Base-by-base conservation (phyloP, 2,329 filamentous ascomycete species). In the Hymenoscyphus fructigenus region DNA sequence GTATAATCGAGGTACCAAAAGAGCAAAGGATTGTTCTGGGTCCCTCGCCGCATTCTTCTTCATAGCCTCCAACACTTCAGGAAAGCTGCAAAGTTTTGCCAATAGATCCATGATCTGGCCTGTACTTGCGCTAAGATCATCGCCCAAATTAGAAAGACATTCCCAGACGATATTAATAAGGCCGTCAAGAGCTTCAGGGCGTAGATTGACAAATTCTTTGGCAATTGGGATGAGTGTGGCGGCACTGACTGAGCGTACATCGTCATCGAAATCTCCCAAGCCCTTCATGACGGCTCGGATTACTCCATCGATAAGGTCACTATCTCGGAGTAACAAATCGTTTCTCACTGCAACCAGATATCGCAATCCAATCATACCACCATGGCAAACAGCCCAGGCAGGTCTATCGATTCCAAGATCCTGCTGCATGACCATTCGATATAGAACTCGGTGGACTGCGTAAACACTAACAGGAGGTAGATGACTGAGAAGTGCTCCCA, bases 91-190 rank as follows among this genome's bases (percentile, higher is more conserved):
- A 1, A 99, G 86, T 66, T 95, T 98, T 15, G 96, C 95, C 20
- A 99, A 84, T 50, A 99, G 85, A 76, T 99, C 96, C 96, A 99
- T 99, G 62, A 99, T 96, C 64, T 93, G 96, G 58, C 95, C 95
- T 10, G 96, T 99, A 76, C 95, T 98, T 3, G 95, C 95, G 76
- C 93, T 98, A 20, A 99, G 83, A 75, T 99, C 95, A 75, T 99
- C 95, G 69, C 94, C 93, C n/a, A 99, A 82, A 75, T 96, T 96
- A 3, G 94, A 96, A 28, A 99, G 82, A 79, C 95, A 98, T 74
- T 96, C 91, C 95, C 95, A 99, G 32, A 99, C 93, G 65, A 98
- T 96, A 74, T 91, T 90, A 77, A 97, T 96, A 47, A 99, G 86
- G 34, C 85, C 84, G 67, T 93, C 88, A 36, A 99, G 83, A 55